These are phyloP conservation scores for Moesziomyces aphidis DNA, from an alignment of 1,284 basidiomycete species.

Conservation along the genomic window DNA sequence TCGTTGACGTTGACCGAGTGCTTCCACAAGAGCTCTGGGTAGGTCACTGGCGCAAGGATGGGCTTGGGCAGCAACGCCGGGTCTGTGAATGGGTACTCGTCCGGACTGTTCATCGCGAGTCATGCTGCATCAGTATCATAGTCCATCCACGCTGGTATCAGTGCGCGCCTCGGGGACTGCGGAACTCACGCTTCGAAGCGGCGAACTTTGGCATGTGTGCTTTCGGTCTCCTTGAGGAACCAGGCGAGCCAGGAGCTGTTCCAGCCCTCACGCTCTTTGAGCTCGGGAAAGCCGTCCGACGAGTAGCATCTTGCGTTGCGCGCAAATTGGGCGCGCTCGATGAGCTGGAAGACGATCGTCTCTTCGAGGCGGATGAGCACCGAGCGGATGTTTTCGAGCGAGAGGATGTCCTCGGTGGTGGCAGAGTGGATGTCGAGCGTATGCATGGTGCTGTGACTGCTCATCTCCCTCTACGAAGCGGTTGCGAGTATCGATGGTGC, in stretches of 20 bases:
- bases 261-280: conserved; percentile 78
- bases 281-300: conserved; percentile 77
- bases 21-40: conserved; percentile 80
- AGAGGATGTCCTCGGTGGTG: conserved; percentile 72
- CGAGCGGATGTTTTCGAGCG: conserved; percentile 84
- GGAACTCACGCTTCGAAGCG: conserved; percentile 45
- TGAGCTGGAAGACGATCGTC: conserved; percentile 92
- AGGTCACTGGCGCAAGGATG: conserved; percentile 80
- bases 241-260: conserved; percentile 92
- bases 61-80: conserved; percentile 80
- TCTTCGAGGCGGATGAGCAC: conserved; percentile 92
- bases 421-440: conserved; percentile 59
- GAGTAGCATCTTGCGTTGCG: conserved; percentile 92
- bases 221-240: conserved; percentile 95
- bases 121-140: too few relatives aligned
- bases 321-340: conserved; percentile 96
- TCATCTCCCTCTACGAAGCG: conserved; percentile 14
- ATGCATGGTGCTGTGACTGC: conserved; percentile 51
- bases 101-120: conserved; percentile 72
- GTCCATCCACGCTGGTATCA: too few relatives aligned
- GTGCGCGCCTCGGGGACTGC: too few relatives aligned
- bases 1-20: conserved; percentile 90
- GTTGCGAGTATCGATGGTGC: neutral
- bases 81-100: conserved; percentile 94
- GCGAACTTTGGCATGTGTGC: conserved; percentile 77